phyloP scores from a whole-genome alignment of 2,329 filamentous ascomycete genomes.

The Dactylellina leptospora region DNA sequence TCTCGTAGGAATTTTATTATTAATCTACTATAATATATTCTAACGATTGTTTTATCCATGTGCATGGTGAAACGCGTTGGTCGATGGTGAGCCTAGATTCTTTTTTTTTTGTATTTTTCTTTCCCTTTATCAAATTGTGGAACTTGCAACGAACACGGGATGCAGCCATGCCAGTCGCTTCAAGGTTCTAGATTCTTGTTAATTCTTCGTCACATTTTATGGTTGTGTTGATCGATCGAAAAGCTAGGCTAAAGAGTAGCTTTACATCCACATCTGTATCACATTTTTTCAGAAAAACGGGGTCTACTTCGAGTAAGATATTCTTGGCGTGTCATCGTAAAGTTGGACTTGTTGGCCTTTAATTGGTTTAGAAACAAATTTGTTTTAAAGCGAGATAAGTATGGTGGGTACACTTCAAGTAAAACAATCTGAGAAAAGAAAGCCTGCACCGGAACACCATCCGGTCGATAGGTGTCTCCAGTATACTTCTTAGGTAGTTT shows the following conservation, averaged over 20 bases:
- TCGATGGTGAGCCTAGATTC: slow-evolving; percentile 52
- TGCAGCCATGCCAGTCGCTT: slow-evolving; percentile 33
- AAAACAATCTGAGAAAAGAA: slow-evolving; percentile 18
- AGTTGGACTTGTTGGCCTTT: slow-evolving; percentile 46
- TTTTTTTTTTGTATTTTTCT: slow-evolving; percentile 25
- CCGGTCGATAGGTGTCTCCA: too few species aligned
- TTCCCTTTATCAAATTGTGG: slow-evolving; percentile 45
- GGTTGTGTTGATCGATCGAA: slow-evolving; percentile 44
- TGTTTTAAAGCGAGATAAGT: slow-evolving; percentile 43
- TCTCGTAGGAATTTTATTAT: too few species aligned
- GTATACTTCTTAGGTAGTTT: too few species aligned
- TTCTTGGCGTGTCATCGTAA: slow-evolving; percentile 48
- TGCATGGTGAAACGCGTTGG: slow-evolving; percentile 49
- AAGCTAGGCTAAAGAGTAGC: slow-evolving; percentile 9
- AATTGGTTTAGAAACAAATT: slow-evolving; percentile 44
- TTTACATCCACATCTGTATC: slow-evolving; percentile 30
- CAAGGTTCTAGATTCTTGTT: slow-evolving; percentile 48
- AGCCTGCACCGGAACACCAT: slow-evolving; percentile 38
- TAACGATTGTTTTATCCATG: slow-evolving; percentile 36
- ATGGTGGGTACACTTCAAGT: slow-evolving; percentile 30
- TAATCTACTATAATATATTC: slow-evolving; percentile 37
- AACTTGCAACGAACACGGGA: slow-evolving; percentile 50
- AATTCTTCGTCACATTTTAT: slow-evolving; percentile 10
- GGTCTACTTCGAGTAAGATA: slow-evolving; percentile 30
- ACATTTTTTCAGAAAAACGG: slow-evolving; percentile 43